These are phyloP conservation scores for Phytophthora colocasiae DNA, from an alignment of 352 stramenopile species.

Conservation along the genomic window DNA sequence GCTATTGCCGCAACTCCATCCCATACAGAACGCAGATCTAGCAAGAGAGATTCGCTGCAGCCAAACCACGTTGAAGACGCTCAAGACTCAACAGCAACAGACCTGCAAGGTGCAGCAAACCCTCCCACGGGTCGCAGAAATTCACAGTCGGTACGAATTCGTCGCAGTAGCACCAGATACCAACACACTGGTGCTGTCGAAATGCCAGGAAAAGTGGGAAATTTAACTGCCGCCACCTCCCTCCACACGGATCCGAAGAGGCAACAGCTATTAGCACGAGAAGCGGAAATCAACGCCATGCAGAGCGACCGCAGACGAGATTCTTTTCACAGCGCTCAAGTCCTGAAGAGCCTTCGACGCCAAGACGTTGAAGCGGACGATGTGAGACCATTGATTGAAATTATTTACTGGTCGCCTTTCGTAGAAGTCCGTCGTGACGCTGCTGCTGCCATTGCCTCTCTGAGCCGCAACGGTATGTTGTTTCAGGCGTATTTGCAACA, in stretches of 20 bases:
- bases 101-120: neutral
- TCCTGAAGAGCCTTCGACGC: conserved; percentile 40
- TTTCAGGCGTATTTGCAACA: neutral
- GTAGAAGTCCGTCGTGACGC: conserved; percentile 82
- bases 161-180: conserved; percentile 3
- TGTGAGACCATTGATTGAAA: conserved; percentile 80
- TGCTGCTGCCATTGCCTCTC: conserved; percentile 72
- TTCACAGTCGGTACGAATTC: conserved; percentile 14
- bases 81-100: conserved; percentile 2
- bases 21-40: conserved; percentile 4
- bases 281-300: conserved; percentile 28
- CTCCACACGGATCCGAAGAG: conserved; percentile 33
- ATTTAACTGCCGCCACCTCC: neutral
- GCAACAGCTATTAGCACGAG: conserved; percentile 32
- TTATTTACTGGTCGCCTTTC: conserved; percentile 90
- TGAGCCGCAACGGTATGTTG: conserved; percentile 74
- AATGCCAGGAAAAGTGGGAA: neutral
- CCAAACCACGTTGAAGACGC: neutral
- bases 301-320: conserved; percentile 27
- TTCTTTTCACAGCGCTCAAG: conserved; percentile 35
- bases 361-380: conserved; percentile 74
- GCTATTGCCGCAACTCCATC: conserved; percentile 5
- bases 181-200: conserved; percentile 7
- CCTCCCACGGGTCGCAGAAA: conserved; percentile 8
- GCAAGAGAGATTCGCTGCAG: conserved; percentile 3